These are phyloP conservation scores for Jatropha podagrica DNA, from an alignment of 441 rosid species.

Conservation along the genomic window DNA sequence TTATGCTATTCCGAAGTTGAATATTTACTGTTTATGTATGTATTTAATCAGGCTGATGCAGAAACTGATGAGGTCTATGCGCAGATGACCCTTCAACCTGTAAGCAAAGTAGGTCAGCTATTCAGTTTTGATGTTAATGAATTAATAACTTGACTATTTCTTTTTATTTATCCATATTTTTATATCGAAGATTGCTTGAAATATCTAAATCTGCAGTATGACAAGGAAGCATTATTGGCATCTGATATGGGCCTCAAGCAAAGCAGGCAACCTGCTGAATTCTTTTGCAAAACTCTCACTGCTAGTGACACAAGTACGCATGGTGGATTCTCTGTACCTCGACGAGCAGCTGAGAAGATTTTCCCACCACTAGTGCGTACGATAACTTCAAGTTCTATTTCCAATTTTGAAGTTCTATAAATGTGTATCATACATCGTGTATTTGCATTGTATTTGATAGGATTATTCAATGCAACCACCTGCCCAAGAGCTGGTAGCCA, in stretches of 20 bases:
- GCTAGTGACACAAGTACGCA: constrained; percentile 98
- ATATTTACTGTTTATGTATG: constrained; percentile 10
- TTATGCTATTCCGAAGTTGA: neutral
- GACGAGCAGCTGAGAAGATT: constrained; percentile 94
- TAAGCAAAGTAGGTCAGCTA: constrained; percentile 70
- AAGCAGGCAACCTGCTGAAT: constrained; percentile 76
- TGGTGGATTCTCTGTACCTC: constrained; percentile 96
- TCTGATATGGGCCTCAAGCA: constrained; percentile 84
- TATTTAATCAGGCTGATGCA: constrained; percentile 71
- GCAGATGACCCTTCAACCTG: constrained; percentile 98
- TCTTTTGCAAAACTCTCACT: constrained; percentile 95
- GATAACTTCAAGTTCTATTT: constrained; percentile 2
- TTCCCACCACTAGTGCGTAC: constrained; percentile 83
- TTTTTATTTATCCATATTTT: neutral
- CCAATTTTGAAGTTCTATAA: constrained; percentile 1
- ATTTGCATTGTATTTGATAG: constrained; percentile 36
- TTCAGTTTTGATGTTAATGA: constrained; percentile 17
- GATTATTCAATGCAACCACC: constrained; percentile 95
- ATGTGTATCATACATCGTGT: constrained; percentile 6
- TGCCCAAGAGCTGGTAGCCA: constrained; percentile 81
- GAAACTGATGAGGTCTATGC: constrained; percentile 98
- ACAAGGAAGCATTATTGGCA: constrained; percentile 79
- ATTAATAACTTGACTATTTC: neutral
- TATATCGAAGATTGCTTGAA: constrained; percentile 16
- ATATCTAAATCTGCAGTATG: constrained; percentile 49